A percentile compares a stretch with the other conserved stretches of the same genome.
Conservation (phyloP, 2,329 filamentous ascomycete species). For the Monilinia fructigena region DNA sequence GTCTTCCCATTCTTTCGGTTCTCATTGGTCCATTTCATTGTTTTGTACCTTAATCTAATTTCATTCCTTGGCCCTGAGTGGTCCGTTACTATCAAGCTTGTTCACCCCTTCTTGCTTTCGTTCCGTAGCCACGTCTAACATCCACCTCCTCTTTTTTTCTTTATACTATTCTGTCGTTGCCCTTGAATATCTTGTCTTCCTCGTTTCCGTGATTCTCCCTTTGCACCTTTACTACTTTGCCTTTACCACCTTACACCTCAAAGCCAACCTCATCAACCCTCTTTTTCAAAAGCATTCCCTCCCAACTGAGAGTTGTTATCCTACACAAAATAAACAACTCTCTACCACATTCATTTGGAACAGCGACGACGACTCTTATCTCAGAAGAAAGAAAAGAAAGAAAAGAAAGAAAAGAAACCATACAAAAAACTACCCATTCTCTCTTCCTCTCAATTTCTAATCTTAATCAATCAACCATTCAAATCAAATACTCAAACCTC, state of each 20-base stretch:
- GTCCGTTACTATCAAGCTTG: neutral
- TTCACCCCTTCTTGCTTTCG: slow-evolving; percentile 11
- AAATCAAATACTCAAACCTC: neutral
- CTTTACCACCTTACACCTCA: neutral
- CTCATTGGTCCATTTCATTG: neutral
- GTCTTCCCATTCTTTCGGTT: rapidly evolving
- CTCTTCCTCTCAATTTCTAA: slow-evolving; percentile 1
- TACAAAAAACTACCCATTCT: too few relatives aligned
- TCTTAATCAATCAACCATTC: slow-evolving; percentile 8
- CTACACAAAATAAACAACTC: slow-evolving; percentile 31
- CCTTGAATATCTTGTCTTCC: slow-evolving; percentile 5
- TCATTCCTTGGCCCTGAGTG: neutral
- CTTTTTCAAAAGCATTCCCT: slow-evolving; percentile 35
- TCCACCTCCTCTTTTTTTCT: slow-evolving; percentile 6
- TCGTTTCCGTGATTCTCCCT: slow-evolving; percentile 19
- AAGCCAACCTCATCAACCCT: slow-evolving; percentile 17
- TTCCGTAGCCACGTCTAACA: slow-evolving; percentile 3
- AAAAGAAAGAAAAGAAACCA: too few relatives aligned
- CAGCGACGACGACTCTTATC: slow-evolving; percentile 29
- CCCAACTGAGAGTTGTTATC: slow-evolving; percentile 39
- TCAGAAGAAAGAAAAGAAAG: slow-evolving; percentile 15
- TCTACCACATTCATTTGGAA: slow-evolving; percentile 44
- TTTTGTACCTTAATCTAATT: slow-evolving; percentile 13
- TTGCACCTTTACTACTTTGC: too few relatives aligned
- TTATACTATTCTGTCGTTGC: neutral